phyloP scores from a whole-genome alignment of 1,284 basidiomycete genomes.

The Moniliophthora roreri region DNA sequence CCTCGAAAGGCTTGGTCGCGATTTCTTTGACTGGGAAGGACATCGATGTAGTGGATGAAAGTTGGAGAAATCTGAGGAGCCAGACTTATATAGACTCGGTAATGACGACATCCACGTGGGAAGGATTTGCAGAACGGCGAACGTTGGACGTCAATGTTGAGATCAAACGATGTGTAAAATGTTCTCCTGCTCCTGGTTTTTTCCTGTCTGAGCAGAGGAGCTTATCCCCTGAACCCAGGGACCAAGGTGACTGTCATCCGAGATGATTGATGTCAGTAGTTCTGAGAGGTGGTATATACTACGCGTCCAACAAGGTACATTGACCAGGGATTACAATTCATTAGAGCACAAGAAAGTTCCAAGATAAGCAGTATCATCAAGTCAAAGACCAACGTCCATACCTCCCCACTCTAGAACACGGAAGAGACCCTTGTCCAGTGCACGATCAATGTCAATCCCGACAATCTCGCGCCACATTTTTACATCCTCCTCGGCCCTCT shows the following conservation, averaged over 20 bases:
- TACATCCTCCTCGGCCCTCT: constrained; percentile 8
- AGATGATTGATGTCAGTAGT: too few species aligned
- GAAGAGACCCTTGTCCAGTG: constrained; percentile 20
- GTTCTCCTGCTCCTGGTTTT: not conserved
- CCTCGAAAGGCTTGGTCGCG: constrained; percentile 76
- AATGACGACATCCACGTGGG: not conserved
- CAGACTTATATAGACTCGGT: not conserved
- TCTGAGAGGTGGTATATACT: too few species aligned
- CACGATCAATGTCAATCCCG: constrained; percentile 20
- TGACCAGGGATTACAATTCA: too few species aligned
- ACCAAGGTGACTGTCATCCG: too few species aligned
- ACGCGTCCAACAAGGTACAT: too few species aligned
- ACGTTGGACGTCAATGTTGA: not conserved
- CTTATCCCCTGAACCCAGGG: too few species aligned
- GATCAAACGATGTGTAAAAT: too few species aligned
- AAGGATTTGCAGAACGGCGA: not conserved
- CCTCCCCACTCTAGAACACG: constrained; percentile 34
- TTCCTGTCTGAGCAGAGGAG: not conserved
- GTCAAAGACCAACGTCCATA: too few species aligned
- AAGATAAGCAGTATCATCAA: too few species aligned
- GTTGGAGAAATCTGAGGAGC: not conserved
- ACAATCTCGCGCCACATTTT: constrained; percentile 22
- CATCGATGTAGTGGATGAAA: constrained; percentile 30
- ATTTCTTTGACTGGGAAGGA: constrained; percentile 57
- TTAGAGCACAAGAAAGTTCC: too few species aligned